Evolutionary conservation across 768 basidiomycete species (phyloP).

Genomic region (Mycena chlorophos): DNA sequence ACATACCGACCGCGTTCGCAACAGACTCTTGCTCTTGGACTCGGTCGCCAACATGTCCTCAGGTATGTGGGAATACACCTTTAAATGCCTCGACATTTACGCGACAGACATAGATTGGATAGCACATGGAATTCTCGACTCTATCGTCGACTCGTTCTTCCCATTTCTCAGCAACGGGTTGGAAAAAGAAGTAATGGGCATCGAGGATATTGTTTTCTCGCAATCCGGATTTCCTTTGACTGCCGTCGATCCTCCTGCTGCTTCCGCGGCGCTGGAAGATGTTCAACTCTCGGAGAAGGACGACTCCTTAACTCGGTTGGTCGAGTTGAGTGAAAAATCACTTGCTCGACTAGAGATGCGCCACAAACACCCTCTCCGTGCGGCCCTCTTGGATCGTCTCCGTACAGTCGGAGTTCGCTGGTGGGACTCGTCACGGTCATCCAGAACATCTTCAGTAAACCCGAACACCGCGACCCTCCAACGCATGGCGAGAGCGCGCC

Average conservation of each 20-base stretch:
- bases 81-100: slow-evolving; percentile 2
- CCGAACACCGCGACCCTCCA: slow-evolving; percentile 54
- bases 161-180: slow-evolving; percentile 73
- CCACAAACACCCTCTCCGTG: slow-evolving; percentile 22
- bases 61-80: slow-evolving; percentile 42
- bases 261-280: neutral
- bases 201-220: slow-evolving; percentile 69
- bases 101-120: slow-evolving; percentile 81
- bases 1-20: slow-evolving; percentile 75
- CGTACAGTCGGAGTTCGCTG: slow-evolving; percentile 1
- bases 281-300: slow-evolving; percentile 9
- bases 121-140: slow-evolving; percentile 88
- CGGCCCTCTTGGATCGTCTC: slow-evolving; percentile 8
- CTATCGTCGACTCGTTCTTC: slow-evolving; percentile 92
- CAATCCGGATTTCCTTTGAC: neutral
- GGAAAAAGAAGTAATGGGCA: slow-evolving; percentile 74
- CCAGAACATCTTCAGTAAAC: slow-evolving; percentile 29
- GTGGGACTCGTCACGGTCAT: slow-evolving; percentile 26
- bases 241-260: neutral
- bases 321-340: slow-evolving; percentile 13
- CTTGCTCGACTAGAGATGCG: slow-evolving; percentile 3
- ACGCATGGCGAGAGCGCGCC: slow-evolving; percentile 77
- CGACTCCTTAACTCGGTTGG: neutral
- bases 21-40: slow-evolving; percentile 65
- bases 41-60: slow-evolving; percentile 68